Conservation (phyloP, 2,329 filamentous ascomycete species). For the Aspergillus costaricaensis region DNA sequence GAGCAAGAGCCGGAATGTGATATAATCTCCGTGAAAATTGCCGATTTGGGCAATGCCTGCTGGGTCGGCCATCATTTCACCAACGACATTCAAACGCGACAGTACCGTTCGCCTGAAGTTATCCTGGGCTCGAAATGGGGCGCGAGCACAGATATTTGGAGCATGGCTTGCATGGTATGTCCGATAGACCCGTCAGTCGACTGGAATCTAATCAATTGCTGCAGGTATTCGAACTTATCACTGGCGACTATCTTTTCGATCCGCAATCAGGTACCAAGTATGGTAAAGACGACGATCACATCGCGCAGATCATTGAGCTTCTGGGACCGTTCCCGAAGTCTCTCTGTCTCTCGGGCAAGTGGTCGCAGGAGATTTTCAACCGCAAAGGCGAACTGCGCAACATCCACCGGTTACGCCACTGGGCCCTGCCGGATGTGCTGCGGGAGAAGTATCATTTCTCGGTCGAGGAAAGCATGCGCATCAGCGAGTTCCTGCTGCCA, state of each 20-base stretch:
- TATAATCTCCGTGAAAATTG: slow-evolving; percentile 97
- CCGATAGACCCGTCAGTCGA: background rate
- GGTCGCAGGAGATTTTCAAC: slow-evolving; percentile 99
- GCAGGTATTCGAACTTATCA: slow-evolving; percentile 91
- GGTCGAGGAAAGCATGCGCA: slow-evolving; percentile 74
- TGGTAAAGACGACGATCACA: slow-evolving; percentile 98
- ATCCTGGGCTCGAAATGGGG: slow-evolving; percentile 98
- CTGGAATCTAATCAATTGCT: background rate
- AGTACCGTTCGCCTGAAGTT: slow-evolving; percentile 96
- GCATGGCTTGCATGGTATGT: slow-evolving; percentile 96
- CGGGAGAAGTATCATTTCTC: slow-evolving; percentile 96
- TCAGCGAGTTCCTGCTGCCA: slow-evolving; percentile 80
- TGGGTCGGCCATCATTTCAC: slow-evolving; percentile 99
- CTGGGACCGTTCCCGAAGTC: slow-evolving; percentile 91
- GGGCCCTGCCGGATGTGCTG: slow-evolving; percentile 90
- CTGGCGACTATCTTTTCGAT: slow-evolving; percentile 97
- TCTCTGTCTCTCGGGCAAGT: slow-evolving; percentile 88
- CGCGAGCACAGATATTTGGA: slow-evolving; percentile 99
- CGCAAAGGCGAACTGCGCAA: slow-evolving; percentile 95
- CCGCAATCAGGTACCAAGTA: slow-evolving; percentile 98
- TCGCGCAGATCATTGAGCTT: slow-evolving; percentile 97
- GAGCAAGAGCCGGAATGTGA: slow-evolving; percentile 54
- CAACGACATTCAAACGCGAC: slow-evolving; percentile 96
- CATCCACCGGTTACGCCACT: slow-evolving; percentile 93
- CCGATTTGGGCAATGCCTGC: slow-evolving; percentile 95